Evolutionary conservation across 208 protist genomes (phyloP).

Genomic region (Trypanosoma lewisi): DNA sequence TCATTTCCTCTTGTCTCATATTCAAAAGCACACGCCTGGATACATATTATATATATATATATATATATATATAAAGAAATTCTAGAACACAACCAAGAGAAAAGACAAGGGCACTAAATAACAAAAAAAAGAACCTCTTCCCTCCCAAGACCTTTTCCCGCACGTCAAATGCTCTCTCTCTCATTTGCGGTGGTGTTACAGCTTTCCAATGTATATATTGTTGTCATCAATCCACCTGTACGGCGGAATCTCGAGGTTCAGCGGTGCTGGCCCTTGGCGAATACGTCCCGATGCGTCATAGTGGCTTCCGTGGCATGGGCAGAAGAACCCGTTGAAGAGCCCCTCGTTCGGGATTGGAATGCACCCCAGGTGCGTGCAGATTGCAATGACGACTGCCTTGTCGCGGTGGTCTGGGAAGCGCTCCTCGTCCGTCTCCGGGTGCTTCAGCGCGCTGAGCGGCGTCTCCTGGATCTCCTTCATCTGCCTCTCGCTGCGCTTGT

Average conservation of each 20-base stretch:
- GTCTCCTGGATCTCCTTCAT: constrained; percentile 86
- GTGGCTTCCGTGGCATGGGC: constrained; percentile 99
- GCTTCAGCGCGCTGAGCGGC: constrained; percentile 87
- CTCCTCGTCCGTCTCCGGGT: constrained; percentile 94
- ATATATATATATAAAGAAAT: too few relatives aligned
- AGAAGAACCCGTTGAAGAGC: constrained; percentile 98
- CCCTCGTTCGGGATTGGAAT: constrained; percentile 96
- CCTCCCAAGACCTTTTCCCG: background rate
- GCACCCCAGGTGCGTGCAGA: constrained; percentile 99
- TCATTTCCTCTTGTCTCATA: too few relatives aligned
- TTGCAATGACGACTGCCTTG: constrained; percentile 96
- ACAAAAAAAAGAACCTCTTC: background rate
- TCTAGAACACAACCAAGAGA: too few relatives aligned
- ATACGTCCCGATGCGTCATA: constrained; percentile 98
- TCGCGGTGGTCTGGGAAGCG: constrained; percentile 89
- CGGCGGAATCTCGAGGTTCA: constrained; percentile 98
- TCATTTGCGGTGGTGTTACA: constrained; percentile 31
- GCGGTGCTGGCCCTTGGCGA: constrained; percentile 97
- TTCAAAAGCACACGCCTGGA: too few relatives aligned
- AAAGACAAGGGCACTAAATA: too few relatives aligned
- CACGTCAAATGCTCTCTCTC: background rate
- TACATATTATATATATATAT: too few relatives aligned
- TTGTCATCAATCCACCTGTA: constrained; percentile 95
- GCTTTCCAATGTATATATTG: constrained; percentile 94
- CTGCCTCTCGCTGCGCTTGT: constrained; percentile 93